Evolutionary conservation across 2,329 filamentous ascomycete genomes (phyloP).

Genomic region (Scolecobasidium constrictum): DNA sequence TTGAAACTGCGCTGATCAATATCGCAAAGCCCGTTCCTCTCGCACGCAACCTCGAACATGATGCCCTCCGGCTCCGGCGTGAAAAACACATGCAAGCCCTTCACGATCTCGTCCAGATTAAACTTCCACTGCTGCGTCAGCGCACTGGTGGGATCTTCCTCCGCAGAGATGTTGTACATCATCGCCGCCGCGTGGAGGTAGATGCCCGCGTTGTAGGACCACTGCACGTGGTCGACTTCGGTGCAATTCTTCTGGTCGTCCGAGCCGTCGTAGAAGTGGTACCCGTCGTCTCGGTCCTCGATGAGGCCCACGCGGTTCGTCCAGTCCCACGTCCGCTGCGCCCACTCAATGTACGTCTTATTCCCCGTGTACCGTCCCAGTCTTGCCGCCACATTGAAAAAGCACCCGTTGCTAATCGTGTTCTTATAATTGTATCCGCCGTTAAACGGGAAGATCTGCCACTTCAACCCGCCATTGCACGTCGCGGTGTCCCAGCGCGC

Average conservation of each 20-base stretch:
- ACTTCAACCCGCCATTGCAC: constrained; percentile 26
- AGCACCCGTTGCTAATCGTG: constrained; percentile 39
- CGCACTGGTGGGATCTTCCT: constrained; percentile 31
- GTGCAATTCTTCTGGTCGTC: constrained; percentile 32
- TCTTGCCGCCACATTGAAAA: constrained; percentile 38
- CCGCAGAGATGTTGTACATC: constrained; percentile 36
- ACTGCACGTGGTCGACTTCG: constrained; percentile 41
- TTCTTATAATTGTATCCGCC: constrained; percentile 32
- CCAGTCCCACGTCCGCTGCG: constrained; percentile 27
- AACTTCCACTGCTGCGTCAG: constrained; percentile 4
- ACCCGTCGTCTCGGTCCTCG: constrained; percentile 39
- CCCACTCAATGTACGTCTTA: constrained; percentile 55
- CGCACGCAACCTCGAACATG: constrained; percentile 40
- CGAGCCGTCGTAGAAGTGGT: constrained; percentile 35
- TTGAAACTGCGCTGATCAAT: constrained; percentile 37
- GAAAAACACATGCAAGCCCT: constrained; percentile 28
- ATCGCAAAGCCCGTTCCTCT: constrained; percentile 34
- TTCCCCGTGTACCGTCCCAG: constrained; percentile 26
- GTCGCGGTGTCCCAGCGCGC: constrained; percentile 24
- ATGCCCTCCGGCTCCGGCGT: constrained; percentile 21
- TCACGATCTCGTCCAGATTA: constrained; percentile 23
- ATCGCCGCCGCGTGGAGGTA: constrained; percentile 35
- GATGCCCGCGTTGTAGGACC: constrained; percentile 42
- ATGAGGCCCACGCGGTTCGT: constrained; percentile 37
- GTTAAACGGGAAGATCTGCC: constrained; percentile 35